Conservation (phyloP, 352 stramenopile species). For the Phytophthora multivora region DNA sequence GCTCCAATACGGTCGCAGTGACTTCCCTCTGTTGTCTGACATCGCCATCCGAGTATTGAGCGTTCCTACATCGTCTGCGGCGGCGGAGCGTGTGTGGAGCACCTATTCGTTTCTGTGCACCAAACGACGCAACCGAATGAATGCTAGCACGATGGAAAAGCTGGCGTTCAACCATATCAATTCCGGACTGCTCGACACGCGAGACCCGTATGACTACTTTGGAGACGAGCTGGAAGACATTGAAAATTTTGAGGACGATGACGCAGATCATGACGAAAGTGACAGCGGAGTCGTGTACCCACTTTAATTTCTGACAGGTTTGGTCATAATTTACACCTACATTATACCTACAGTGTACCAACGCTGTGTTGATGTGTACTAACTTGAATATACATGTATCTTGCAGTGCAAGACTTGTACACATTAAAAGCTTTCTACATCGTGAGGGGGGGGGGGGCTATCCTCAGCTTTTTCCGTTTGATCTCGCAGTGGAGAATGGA, state of each 20-base stretch:
- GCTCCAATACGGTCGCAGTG: background rate
- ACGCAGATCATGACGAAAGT: background rate
- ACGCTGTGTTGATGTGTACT: background rate
- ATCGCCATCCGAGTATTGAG: background rate
- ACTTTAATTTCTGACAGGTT: background rate
- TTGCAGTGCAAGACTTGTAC: no score
- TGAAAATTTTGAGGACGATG: background rate
- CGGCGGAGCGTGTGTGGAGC: background rate
- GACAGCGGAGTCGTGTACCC: no score
- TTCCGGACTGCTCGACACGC: background rate
- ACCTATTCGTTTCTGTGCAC: background rate
- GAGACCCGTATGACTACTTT: background rate
- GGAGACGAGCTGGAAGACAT: background rate
- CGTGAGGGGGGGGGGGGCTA: no score
- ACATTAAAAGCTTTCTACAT: no score
- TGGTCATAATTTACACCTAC: background rate
- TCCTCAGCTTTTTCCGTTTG: no score
- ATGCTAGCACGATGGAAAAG: background rate
- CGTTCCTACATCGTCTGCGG: background rate
- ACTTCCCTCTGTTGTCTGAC: background rate
- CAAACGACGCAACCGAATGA: background rate
- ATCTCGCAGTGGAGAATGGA: no score
- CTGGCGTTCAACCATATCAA: conserved; percentile 1
- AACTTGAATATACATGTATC: background rate
- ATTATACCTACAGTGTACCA: background rate